Conservation (phyloP, 2,329 filamentous ascomycete genomes). For the Aspergillus sp. region DNA sequence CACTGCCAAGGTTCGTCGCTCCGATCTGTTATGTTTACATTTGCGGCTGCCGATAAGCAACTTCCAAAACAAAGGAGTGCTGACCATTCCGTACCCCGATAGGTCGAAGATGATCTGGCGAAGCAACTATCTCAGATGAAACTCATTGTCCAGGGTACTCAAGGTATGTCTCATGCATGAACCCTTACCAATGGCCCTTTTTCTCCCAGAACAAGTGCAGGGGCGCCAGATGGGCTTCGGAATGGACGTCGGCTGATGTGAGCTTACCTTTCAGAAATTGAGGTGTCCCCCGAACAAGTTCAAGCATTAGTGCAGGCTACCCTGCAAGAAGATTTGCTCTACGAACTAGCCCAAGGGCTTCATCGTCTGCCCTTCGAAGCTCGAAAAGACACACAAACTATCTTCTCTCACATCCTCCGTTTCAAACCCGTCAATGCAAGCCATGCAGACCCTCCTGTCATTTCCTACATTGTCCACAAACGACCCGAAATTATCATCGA, state of each 20-base stretch:
- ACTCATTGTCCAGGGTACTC: slow-evolving; percentile 85
- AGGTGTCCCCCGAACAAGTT: slow-evolving; percentile 84
- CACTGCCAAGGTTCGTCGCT: slow-evolving; percentile 55
- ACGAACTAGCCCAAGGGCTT: slow-evolving; percentile 78
- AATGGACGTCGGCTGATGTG: slow-evolving; percentile 12
- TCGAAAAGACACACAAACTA: slow-evolving; percentile 91
- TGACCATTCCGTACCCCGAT: slow-evolving; percentile 25
- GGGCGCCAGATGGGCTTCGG: background rate
- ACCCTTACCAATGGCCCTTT: background rate
- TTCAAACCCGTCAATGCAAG: slow-evolving; percentile 71
- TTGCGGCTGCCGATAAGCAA: background rate
- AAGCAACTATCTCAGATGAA: slow-evolving; percentile 91
- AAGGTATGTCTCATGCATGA: slow-evolving; percentile 57
- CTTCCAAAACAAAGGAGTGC: slow-evolving; percentile 20
- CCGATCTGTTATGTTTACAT: background rate
- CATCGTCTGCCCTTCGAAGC: slow-evolving; percentile 91
- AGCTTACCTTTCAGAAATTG: slow-evolving; percentile 63
- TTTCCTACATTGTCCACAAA: slow-evolving; percentile 85
- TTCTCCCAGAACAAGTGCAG: background rate
- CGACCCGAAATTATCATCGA: slow-evolving; percentile 85
- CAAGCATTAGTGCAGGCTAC: slow-evolving; percentile 81
- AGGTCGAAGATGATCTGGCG: slow-evolving; percentile 84
- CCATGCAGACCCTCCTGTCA: slow-evolving; percentile 76
- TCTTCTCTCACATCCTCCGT: slow-evolving; percentile 92
- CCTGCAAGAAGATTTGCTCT: slow-evolving; percentile 86